Conservation (phyloP, 1,284 basidiomycete genomes). For the Dichomitus squalens region DNA sequence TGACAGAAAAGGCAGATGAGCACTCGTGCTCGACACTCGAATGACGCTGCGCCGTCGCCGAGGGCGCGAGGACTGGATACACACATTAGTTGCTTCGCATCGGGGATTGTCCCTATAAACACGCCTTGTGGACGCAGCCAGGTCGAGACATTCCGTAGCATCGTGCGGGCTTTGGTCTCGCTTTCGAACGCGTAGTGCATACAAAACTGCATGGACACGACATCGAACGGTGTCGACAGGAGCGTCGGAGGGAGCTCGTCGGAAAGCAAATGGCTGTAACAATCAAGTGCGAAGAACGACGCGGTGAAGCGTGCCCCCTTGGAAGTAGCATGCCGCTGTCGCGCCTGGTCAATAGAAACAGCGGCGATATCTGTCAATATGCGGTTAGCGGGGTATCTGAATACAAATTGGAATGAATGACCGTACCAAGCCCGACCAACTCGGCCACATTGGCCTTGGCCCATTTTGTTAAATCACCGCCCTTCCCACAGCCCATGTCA, state of each 20-base stretch:
- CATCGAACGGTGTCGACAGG: conserved; percentile 76
- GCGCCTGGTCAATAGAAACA: conserved; percentile 91
- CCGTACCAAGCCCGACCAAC: conserved; percentile 81
- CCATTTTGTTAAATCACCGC: conserved; percentile 98
- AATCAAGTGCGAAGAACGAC: conserved; percentile 87
- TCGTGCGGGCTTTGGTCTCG: conserved; percentile 81
- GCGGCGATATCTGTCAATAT: conserved; percentile 79
- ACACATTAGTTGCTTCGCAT: conserved; percentile 78
- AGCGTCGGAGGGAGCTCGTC: conserved; percentile 68
- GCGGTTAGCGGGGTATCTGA: conserved; percentile 4
- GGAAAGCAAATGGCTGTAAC: conserved; percentile 76
- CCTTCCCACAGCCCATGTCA: conserved; percentile 98
- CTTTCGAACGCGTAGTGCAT: conserved; percentile 99
- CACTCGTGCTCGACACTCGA: neutral
- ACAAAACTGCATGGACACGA: conserved; percentile 98
- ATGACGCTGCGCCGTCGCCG: neutral
- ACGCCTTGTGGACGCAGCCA: conserved; percentile 84
- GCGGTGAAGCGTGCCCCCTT: conserved; percentile 67
- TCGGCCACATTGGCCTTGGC: conserved; percentile 82
- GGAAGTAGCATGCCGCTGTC: conserved; percentile 56
- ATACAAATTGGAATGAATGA: conserved; percentile 1
- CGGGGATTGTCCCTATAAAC: conserved; percentile 95
- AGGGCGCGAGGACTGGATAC: conserved; percentile 33
- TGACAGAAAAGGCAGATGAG: conserved; percentile 15
- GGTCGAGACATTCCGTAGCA: conserved; percentile 90